phyloP scores from a whole-genome alignment of 2,329 filamentous ascomycete species.

The Coniella lustricola region DNA sequence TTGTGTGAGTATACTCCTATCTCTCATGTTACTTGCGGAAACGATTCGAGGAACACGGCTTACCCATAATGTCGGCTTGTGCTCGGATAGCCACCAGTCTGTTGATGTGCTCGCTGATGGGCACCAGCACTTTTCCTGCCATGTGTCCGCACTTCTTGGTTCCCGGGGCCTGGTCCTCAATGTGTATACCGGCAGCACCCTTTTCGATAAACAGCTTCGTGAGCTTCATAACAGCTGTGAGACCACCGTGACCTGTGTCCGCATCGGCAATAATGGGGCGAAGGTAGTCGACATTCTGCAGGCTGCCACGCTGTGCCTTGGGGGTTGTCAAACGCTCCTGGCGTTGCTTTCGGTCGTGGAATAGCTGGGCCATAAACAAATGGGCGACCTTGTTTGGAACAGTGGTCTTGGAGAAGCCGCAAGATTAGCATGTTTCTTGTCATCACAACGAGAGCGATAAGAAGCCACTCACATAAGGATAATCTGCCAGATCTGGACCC shows the following conservation, averaged over 20 bases:
- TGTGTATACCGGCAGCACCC: constrained; percentile 95
- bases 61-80: constrained; percentile 97
- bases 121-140: constrained; percentile 96
- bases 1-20: not conserved
- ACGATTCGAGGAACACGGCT: constrained; percentile 10
- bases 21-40: not conserved
- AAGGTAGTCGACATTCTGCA: constrained; percentile 85
- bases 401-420: constrained; percentile 63
- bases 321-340: constrained; percentile 81
- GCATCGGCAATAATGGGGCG: constrained; percentile 85
- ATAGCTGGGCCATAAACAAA: constrained; percentile 96
- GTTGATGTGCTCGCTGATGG: constrained; percentile 97
- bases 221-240: constrained; percentile 99
- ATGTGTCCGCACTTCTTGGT: constrained; percentile 99
- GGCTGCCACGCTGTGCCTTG: constrained; percentile 61
- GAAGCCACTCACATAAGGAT: constrained; percentile 65
- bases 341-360: constrained; percentile 98
- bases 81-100: constrained; percentile 92
- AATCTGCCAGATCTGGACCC: constrained; percentile 94
- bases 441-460: not conserved
- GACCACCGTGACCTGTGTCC: constrained; percentile 87
- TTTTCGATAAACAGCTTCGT: constrained; percentile 97
- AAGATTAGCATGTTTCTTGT: not conserved
- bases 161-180: constrained; percentile 95
- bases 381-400: constrained; percentile 98